Evolutionary conservation across 176 grass and related monocot genomes (phyloP), one percentile per base, ranked within the genome.

Genomic region (Paspalum vaginatum): DNA sequence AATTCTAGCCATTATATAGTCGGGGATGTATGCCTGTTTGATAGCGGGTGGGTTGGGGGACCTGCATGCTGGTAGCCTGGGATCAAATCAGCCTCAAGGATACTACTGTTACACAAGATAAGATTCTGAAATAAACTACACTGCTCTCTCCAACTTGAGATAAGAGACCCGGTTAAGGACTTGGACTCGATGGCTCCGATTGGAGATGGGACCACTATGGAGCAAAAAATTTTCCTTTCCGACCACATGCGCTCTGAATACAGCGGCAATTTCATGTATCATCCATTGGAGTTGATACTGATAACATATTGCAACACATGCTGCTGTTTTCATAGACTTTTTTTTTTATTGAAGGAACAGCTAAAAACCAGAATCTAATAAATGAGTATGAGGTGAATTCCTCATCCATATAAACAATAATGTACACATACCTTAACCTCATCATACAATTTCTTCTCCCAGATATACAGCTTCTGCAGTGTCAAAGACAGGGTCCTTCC

Each of bases 381-480:
- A 65, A 53, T 43, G 25, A 7, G 51, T 55, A 46, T 22, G 48
- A 84, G 54, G 44, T 1, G 15, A 61, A 60, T 32, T 78, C 50
- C 9, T 69, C 54, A 69, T 61, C 15, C 15, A 2, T 60, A 27
- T 26, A 42, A 42, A 81, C 18, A 50, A 80, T 10, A 24, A 20
- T 11, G 21, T 15, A 43, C 50, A 46, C 83, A 75, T 83, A 98
- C 95, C 95, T 93, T 84, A 75, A 98, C 90, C 84, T 98, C 95
- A 17, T 93, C 75, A 63, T 93, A 88, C 57, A 98, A 56, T 64
- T 98, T 98, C 80, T 68, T 81, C 86, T 98, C 95, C 95, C 95
- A 98, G 43, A 93, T 87, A 76, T 88, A 89, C 41, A 98, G 77
- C 79, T 91, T 98, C 79, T 95, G 86, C 78, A 98, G 83, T 9